These are phyloP conservation scores for Pulveroboletus sp. DNA, from an alignment of 1,284 basidiomycete genomes.

Conservation along the genomic window DNA sequence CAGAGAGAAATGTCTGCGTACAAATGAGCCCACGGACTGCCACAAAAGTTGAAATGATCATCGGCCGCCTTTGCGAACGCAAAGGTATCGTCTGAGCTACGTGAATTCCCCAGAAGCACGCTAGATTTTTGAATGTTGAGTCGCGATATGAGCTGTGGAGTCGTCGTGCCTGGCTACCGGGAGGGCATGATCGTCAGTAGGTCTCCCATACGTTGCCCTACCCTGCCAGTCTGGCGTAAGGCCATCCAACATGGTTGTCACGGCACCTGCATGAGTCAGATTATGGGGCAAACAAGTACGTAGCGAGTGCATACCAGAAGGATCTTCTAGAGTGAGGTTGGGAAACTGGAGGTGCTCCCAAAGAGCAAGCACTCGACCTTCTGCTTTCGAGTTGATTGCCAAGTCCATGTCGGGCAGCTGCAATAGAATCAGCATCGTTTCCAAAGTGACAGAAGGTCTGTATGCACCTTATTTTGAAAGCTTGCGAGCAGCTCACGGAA, in stretches of 20 bases:
- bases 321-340: conserved; percentile 63
- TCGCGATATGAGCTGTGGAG: conserved; percentile 73
- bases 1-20: conserved; percentile 94
- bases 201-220: conserved; percentile 89
- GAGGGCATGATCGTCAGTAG: conserved; percentile 87
- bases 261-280: conserved; percentile 46
- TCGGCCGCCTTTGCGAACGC: conserved; percentile 61
- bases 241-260: conserved; percentile 63
- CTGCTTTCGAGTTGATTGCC: conserved; percentile 87
- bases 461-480: conserved; percentile 63
- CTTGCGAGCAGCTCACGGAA: conserved; percentile 74
- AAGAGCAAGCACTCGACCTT: conserved; percentile 86
- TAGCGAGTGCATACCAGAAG: conserved; percentile 44
- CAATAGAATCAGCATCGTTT: conserved; percentile 10
- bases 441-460: conserved; percentile 8
- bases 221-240: conserved; percentile 84
- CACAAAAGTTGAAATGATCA: conserved; percentile 75
- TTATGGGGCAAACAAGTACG: conserved; percentile 1
- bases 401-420: conserved; percentile 90
- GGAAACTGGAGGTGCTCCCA: conserved; percentile 78
- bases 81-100: conserved; percentile 52
- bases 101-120: conserved; percentile 18
- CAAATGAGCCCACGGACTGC: conserved; percentile 80
- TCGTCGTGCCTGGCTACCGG: conserved; percentile 74
- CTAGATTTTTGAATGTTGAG: conserved; percentile 22